These are phyloP conservation scores for Tuber melanosporum DNA, from an alignment of 495 filamentous ascomycete genomes.

Conservation along the genomic window DNA sequence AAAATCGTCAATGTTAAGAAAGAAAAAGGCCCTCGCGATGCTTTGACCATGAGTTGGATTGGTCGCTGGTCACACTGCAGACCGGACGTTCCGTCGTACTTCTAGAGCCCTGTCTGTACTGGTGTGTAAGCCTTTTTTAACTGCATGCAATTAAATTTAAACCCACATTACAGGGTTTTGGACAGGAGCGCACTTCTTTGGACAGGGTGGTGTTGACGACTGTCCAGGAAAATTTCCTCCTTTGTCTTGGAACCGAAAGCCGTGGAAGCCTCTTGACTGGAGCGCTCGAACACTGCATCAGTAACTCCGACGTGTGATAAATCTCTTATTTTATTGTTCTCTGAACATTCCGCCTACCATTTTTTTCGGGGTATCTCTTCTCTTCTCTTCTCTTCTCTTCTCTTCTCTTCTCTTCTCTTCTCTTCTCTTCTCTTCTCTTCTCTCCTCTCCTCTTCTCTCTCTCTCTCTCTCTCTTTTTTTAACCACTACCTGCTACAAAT, in stretches of 20 bases:
- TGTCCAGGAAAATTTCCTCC: slow-evolving; percentile 1
- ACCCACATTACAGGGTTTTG: slow-evolving; percentile 13
- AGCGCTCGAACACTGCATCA: not conserved
- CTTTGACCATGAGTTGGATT: slow-evolving; percentile 7
- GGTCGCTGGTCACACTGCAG: slow-evolving; percentile 23
- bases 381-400: not conserved
- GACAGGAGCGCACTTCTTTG: slow-evolving; percentile 19
- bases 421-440: not conserved
- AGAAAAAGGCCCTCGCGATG: slow-evolving; percentile 20
- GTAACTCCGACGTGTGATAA: not conserved
- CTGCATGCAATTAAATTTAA: slow-evolving; percentile 25
- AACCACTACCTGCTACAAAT: not conserved
- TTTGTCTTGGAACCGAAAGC: slow-evolving; percentile 17
- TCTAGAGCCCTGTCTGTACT: slow-evolving; percentile 15
- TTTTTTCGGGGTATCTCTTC: not conserved
- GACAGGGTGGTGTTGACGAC: slow-evolving; percentile 6
- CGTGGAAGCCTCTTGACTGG: not conserved
- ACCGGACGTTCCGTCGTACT: slow-evolving; percentile 30
- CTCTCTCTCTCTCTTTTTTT: not conserved
- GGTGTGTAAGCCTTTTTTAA: slow-evolving; percentile 5
- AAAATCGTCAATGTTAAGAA: slow-evolving; percentile 18
- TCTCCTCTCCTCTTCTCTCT: not conserved
- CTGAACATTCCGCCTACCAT: not conserved
- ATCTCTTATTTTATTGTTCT: not conserved
- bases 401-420: not conserved